phyloP scores from a whole-genome alignment of 352 stramenopile species.

The Plasmopara viticola region DNA sequence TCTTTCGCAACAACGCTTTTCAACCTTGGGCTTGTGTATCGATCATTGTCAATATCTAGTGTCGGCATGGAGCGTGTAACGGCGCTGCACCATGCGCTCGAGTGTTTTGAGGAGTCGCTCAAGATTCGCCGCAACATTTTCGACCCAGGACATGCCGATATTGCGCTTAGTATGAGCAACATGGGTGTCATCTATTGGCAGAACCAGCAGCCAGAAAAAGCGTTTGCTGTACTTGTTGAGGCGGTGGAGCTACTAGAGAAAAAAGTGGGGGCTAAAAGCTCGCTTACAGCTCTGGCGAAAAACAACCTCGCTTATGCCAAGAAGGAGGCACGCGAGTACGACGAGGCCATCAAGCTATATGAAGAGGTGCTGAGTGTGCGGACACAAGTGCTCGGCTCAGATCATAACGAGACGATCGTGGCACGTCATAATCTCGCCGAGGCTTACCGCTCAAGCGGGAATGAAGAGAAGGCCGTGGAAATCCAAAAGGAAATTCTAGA shows the following conservation, averaged over 20 bases:
- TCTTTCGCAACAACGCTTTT: conserved; percentile 81
- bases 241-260: conserved; percentile 53
- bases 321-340: conserved; percentile 70
- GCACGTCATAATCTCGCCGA: conserved; percentile 77
- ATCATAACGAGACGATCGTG: conserved; percentile 81
- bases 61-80: conserved; percentile 64
- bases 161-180: conserved; percentile 78
- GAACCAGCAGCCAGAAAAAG: conserved; percentile 71
- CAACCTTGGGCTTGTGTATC: conserved; percentile 76
- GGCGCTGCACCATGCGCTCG: conserved; percentile 54
- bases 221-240: conserved; percentile 51
- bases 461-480: conserved; percentile 67
- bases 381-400: conserved; percentile 45
- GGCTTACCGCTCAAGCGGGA: conserved; percentile 63
- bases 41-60: conserved; percentile 44
- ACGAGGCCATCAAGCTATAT: conserved; percentile 62
- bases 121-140: conserved; percentile 67
- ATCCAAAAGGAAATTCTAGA: conserved; percentile 81
- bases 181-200: conserved; percentile 77
- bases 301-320: conserved; percentile 80
- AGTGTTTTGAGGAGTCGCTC: conserved; percentile 76
- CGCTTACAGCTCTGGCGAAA: conserved; percentile 69
- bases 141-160: conserved; percentile 68
- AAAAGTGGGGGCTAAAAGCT: conserved; percentile 48
- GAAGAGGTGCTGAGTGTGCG: conserved; percentile 58